Conservation (phyloP, 495 filamentous ascomycete genomes). For the Penicillium soppii region DNA sequence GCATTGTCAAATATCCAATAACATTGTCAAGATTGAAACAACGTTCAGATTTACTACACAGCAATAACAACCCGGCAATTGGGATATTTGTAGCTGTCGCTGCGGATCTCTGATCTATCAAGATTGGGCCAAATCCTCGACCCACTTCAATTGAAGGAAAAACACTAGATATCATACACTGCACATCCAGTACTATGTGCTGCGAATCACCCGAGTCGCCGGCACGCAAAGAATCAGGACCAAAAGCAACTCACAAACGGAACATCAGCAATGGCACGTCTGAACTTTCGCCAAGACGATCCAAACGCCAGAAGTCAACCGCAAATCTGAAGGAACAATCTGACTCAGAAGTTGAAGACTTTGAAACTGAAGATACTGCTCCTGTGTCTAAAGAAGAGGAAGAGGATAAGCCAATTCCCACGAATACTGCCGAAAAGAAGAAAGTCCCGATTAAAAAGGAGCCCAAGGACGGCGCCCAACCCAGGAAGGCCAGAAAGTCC, state of each 20-base stretch:
- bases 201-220: neutral
- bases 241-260: conserved; percentile 24
- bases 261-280: conserved; percentile 28
- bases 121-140: neutral
- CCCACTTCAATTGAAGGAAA: neutral
- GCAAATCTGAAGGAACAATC: conserved; percentile 19
- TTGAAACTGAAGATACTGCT: conserved; percentile 4
- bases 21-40: too few species aligned
- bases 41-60: too few species aligned
- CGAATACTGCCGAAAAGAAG: conserved; percentile 4
- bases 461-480: conserved; percentile 9
- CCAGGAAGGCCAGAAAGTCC: conserved; percentile 28
- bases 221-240: neutral
- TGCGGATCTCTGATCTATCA: neutral
- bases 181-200: neutral
- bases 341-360: conserved; percentile 13
- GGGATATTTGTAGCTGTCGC: neutral
- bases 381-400: neutral
- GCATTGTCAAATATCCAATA: neutral
- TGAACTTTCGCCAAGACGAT: conserved; percentile 34
- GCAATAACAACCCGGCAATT: too few species aligned
- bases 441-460: conserved; percentile 22
- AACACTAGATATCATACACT: neutral
- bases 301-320: conserved; percentile 37
- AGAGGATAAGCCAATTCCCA: neutral